These are phyloP conservation scores for Pleurotus cornucopiae DNA, from an alignment of 768 basidiomycete genomes.

Conservation along the genomic window DNA sequence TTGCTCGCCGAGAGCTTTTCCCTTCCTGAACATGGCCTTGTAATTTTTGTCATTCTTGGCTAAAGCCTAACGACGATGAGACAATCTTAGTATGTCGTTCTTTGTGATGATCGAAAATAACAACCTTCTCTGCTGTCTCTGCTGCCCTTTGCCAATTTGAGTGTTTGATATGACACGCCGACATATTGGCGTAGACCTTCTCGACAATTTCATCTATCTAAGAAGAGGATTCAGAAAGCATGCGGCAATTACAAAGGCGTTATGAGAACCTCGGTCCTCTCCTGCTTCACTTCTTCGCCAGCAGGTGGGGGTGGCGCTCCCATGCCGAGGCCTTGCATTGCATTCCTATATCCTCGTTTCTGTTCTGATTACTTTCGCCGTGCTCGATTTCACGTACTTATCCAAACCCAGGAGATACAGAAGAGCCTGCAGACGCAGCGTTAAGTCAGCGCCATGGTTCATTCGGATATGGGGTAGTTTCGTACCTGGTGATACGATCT, in stretches of 20 bases:
- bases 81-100: neutral
- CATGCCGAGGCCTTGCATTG: slow-evolving; percentile 50
- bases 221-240: slow-evolving; percentile 1
- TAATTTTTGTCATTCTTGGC: slow-evolving; percentile 70
- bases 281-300: slow-evolving; percentile 35
- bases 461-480: neutral
- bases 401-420: slow-evolving; percentile 74
- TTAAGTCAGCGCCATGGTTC: too few relatives aligned
- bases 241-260: neutral
- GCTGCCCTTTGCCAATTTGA: slow-evolving; percentile 74
- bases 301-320: slow-evolving; percentile 22
- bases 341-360: slow-evolving; percentile 35
- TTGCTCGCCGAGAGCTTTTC: slow-evolving; percentile 70
- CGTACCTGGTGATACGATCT: slow-evolving; percentile 67
- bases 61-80: slow-evolving; percentile 47
- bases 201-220: slow-evolving; percentile 75
- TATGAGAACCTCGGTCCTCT: slow-evolving; percentile 60
- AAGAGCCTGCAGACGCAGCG: slow-evolving; percentile 41
- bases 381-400: slow-evolving; percentile 46
- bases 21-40: slow-evolving; percentile 81
- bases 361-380: neutral
- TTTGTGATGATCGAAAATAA: slow-evolving; percentile 1
- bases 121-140: slow-evolving; percentile 79
- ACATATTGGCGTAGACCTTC: slow-evolving; percentile 84
- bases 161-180: slow-evolving; percentile 78